Conservation (phyloP, 2,329 filamentous ascomycete species). For the Alternaria infectoria region DNA sequence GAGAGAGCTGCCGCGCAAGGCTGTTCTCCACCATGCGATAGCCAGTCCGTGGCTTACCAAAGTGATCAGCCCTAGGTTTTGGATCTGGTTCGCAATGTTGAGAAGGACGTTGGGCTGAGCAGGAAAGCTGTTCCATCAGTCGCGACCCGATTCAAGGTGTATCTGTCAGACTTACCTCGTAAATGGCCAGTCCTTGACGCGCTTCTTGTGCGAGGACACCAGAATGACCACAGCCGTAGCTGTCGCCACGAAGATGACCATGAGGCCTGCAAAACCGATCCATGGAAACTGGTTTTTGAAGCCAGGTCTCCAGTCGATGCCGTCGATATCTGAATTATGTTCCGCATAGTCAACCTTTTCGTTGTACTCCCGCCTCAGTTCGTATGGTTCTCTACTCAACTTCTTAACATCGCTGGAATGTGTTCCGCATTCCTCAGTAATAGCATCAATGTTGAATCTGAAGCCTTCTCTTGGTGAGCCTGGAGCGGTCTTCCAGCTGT, state of each 20-base stretch:
- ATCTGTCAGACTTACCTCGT: not conserved
- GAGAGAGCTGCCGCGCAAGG: conserved; percentile 27
- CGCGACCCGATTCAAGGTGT: not conserved
- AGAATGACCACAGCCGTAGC: conserved; percentile 25
- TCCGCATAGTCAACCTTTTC: conserved; percentile 1
- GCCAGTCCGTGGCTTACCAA: conserved; percentile 30
- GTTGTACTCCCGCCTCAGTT: not conserved
- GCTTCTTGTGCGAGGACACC: not conserved
- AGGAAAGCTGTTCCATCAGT: conserved; percentile 5
- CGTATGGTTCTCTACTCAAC: not conserved
- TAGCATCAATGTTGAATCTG: conserved; percentile 6
- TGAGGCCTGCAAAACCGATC: conserved; percentile 26
- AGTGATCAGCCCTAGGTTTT: conserved; percentile 30
- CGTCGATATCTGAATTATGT: conserved; percentile 11
- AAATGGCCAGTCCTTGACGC: not conserved
- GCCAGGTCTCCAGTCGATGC: conserved; percentile 33
- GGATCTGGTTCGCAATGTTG: conserved; percentile 33
- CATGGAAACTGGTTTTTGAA: conserved; percentile 31
- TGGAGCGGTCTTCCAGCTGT: not conserved
- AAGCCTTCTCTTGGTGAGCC: conserved; percentile 6
- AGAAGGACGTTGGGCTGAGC: conserved; percentile 34
- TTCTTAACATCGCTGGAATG: not conserved
- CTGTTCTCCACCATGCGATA: conserved; percentile 37
- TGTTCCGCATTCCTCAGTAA: not conserved
- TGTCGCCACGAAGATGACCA: conserved; percentile 26